phyloP scores from a whole-genome alignment of 352 stramenopile genomes.

The Pythium aristosporum region DNA sequence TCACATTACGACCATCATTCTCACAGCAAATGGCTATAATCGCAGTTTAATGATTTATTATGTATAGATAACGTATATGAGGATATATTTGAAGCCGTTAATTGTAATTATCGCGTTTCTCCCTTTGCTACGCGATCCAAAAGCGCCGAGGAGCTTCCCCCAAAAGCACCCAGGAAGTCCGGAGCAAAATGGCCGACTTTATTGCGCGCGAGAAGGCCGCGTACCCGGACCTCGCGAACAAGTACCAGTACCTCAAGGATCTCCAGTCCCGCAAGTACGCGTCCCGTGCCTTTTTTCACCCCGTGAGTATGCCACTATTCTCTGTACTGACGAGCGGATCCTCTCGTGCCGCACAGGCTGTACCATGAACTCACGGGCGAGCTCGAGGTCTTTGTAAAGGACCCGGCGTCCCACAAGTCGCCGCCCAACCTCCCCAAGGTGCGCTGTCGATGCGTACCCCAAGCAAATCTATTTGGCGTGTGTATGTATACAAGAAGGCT shows the following conservation, averaged over 20 bases:
- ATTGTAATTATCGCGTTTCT: background rate
- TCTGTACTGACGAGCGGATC: background rate
- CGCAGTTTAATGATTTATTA: too few relatives aligned
- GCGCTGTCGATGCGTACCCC: background rate
- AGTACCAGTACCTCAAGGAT: constrained; percentile 90
- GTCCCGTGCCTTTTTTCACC: too few relatives aligned
- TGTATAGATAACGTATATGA: background rate
- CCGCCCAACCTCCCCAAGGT: constrained; percentile 53
- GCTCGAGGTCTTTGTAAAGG: constrained; percentile 91
- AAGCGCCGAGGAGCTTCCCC: background rate
- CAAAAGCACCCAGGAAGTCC: background rate
- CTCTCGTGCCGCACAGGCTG: constrained; percentile 61
- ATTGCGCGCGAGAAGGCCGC: constrained; percentile 83
- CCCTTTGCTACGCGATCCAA: constrained; percentile 19
- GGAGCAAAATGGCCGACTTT: constrained; percentile 53
- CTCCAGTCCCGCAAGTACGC: constrained; percentile 89
- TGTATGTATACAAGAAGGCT: background rate
- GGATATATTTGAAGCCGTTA: background rate
- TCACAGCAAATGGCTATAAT: too few relatives aligned
- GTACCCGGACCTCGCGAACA: constrained; percentile 90
- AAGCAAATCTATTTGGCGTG: too few relatives aligned
- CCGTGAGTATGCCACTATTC: background rate
- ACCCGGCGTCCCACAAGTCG: constrained; percentile 62
- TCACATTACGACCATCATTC: background rate
- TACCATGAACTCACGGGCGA: constrained; percentile 97